Evolutionary conservation across 345 rosid species (phyloP), one percentile per base, ranked within the genome.

Genomic region (Pseudoturritis turrita): DNA sequence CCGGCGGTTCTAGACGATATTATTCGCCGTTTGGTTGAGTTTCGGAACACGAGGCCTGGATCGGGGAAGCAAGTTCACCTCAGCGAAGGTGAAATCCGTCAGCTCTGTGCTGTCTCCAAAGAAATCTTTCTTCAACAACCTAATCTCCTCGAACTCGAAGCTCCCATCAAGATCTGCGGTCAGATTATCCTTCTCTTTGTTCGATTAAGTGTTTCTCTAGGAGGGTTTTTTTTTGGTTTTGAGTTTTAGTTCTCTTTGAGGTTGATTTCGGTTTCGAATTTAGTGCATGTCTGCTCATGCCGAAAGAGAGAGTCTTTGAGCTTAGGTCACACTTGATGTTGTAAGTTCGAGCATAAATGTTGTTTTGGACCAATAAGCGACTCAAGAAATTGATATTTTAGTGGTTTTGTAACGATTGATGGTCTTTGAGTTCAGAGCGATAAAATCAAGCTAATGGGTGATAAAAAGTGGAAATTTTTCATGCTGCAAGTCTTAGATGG

Each of bases 151-250:
- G 96, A 89, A 47, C 90, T 91, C 11, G 87, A 85, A 61, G 93
- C 97, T 19, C 97, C 97, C 72, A 87, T 91, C 83, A 89, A 91
- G 96, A 87, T 91, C 86, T 91, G 97, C 33, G 97, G 96, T 91
- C n/a, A 37, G 74, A 36, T 45, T 75, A 14, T 58, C 22, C 8
- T 22, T 75, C 70, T 22, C 56, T 39, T 49, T 55, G 12, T 26
- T 46, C 7, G 7, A 26, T 47, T 43, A 7, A 1, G 31, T 36
- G 11, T 43, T 31, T 11, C 6, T 33, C 33, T 29, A n/a, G n/a
- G 26, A 25, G 26, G 26, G 26, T 23, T 14, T 60, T 29, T 2
- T 47, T 64, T 19, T 10, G 9, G 40, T 2, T 64, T 51, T 1
- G 3, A 1, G 0, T 41, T 29, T 68, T 19, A 21, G 11, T 21